Percentiles rank a stretch among this genome's conserved stretches.
phyloP scores from a whole-genome alignment of 139 green algal genomes.

The Pleodorina starrii region DNA sequence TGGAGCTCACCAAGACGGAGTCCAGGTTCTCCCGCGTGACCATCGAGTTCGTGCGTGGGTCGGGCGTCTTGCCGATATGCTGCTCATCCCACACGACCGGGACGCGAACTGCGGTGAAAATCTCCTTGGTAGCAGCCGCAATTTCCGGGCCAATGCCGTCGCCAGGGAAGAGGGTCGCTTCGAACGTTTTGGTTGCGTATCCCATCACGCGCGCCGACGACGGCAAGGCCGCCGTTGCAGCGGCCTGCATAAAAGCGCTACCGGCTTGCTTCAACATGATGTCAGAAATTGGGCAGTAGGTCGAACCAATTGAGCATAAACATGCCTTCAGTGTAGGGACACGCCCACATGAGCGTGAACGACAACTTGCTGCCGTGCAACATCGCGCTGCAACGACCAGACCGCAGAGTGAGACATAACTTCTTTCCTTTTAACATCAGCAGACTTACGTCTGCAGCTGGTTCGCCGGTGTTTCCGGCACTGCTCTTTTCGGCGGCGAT shows the following conservation, averaged over 20 bases:
- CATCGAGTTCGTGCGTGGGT: constrained; percentile 94
- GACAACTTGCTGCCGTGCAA: constrained; percentile 3
- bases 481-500: not conserved
- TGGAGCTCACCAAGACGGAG: constrained; percentile 85
- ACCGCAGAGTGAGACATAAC: no score
- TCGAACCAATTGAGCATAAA: no score
- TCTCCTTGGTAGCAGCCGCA: constrained; percentile 80
- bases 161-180: constrained; percentile 82
- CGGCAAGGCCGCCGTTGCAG: not conserved
- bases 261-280: constrained; percentile 42
- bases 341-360: not conserved
- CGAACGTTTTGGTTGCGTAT: constrained; percentile 55
- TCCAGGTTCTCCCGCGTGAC: constrained; percentile 96
- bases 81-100: constrained; percentile 96
- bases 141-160: constrained; percentile 97
- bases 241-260: not conserved
- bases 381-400: not conserved
- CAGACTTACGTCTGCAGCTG: not conserved
- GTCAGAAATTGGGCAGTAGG: not conserved
- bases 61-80: constrained; percentile 83
- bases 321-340: no score
- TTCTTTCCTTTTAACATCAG: not conserved
- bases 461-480: not conserved
- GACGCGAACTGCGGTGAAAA: constrained; percentile 86
- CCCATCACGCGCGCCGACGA: constrained; percentile 16